Percentiles rank a stretch among this genome's conserved stretches.
These are phyloP conservation scores for Posidonia australis DNA, from an alignment of 106 monocot species.

Conservation along the genomic window DNA sequence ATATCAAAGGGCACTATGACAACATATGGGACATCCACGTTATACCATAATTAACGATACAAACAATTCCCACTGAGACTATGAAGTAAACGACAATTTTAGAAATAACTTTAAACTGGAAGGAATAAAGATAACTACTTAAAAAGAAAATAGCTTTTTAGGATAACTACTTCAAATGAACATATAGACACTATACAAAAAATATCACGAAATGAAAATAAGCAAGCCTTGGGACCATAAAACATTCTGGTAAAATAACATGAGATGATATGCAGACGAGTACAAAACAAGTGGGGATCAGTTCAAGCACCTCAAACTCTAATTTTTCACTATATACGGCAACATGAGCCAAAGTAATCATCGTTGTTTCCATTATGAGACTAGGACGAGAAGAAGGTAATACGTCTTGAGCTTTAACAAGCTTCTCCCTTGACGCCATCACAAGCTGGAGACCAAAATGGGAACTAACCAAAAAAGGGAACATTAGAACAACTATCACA, in stretches of 20 bases:
- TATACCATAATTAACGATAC: too few relatives aligned
- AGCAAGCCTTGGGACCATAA: neutral
- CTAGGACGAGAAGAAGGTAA: slow-evolving; percentile 24
- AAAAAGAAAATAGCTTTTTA: too few relatives aligned
- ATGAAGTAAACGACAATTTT: too few relatives aligned
- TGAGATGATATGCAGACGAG: neutral
- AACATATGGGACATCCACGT: too few relatives aligned
- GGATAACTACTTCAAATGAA: too few relatives aligned
- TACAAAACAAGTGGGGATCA: neutral
- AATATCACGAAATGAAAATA: too few relatives aligned
- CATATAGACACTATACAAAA: too few relatives aligned
- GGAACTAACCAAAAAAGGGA: slow-evolving; percentile 31
- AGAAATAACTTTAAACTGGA: too few relatives aligned
- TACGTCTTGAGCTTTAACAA: slow-evolving; percentile 56
- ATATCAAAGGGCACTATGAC: too few relatives aligned
- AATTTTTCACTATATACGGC: slow-evolving; percentile 61
- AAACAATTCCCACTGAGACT: too few relatives aligned
- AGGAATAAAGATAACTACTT: too few relatives aligned
- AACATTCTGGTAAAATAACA: neutral
- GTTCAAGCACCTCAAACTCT: slow-evolving; percentile 58
- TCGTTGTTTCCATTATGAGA: slow-evolving; percentile 45
- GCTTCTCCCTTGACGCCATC: slow-evolving; percentile 45
- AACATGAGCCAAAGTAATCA: slow-evolving; percentile 73
- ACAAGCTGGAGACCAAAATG: slow-evolving; percentile 71
- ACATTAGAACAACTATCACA: neutral